A percentile compares a stretch with the other conserved stretches of the same genome.
Evolutionary conservation across 306 rosid species (phyloP).

Genomic region (Comarum palustre): DNA sequence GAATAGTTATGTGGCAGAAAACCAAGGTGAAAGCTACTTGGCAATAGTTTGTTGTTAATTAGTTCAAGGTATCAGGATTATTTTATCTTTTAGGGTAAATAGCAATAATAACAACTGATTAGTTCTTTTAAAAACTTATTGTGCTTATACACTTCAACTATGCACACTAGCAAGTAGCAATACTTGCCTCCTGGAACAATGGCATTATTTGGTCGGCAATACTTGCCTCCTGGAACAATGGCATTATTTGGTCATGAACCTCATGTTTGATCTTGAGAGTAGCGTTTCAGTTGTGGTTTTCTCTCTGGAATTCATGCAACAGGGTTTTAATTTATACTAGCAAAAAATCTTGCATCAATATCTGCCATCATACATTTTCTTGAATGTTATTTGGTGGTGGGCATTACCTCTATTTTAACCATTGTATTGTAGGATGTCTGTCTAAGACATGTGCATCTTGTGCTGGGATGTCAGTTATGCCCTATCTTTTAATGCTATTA

Average conservation of each 20-base stretch:
- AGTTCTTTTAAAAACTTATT: not conserved
- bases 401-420: not conserved
- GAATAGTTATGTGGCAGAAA: not conserved
- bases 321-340: not conserved
- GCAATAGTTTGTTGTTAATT: not conserved
- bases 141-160: not conserved
- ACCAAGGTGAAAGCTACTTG: not conserved
- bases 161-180: not conserved
- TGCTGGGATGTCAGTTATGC: not conserved
- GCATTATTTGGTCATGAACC: not conserved
- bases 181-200: not conserved
- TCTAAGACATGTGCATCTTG: not conserved
- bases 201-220: not conserved
- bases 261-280: not conserved
- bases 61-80: not conserved
- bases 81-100: not conserved
- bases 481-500: slow-evolving; percentile 18
- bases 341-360: not conserved
- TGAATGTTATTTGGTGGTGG: not conserved
- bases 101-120: not conserved
- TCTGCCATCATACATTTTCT: not conserved
- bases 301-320: not conserved
- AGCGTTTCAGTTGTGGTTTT: not conserved
- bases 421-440: not conserved
- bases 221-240: not conserved